Base-by-base conservation (phyloP, 768 basidiomycete species). In the Tylopilus rubrobrunneus region DNA sequence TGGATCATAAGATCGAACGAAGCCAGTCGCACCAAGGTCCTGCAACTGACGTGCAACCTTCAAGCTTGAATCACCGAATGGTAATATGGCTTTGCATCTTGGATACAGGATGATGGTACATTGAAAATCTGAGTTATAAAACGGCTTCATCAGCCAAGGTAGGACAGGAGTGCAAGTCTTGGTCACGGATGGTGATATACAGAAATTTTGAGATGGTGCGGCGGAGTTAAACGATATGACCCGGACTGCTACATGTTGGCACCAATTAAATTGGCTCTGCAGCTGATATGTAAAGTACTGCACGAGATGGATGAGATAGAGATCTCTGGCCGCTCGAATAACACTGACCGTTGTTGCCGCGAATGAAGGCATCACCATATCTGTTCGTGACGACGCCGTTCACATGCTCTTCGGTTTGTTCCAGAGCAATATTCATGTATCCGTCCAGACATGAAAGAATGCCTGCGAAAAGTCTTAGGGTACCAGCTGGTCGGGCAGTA, bases 361-460 rank as follows among this genome's bases (percentile, higher is more conserved):
- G 77, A 56, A 99, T 90, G 72, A 98, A 99, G 25, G 94, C 88
- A 71, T 99, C 95, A 2, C 96, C 94, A 62, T 96, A 98, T 55
- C 78, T 80, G 66, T 95, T 96, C 33, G 90, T 95, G 45, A 89
- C 79, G n/a, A 72, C 63, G 4, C 94, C 94, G 57, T 89, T 86
- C 10, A 95, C 91, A 69, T 94, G 85, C 72, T 99, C 97, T 72
- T 97, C 93, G 4, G 95, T 97, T 70, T 97, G 91, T 72, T 99
- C 97, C 34, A 98, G 74, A 14, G 93, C 97, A 47, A 98, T 96
- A 73, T 98, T 98, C 97, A 99, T 98, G 71, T 97, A 98, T 0
- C 95, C 95, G 71, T 98, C 97, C 23, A 98, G 79, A 65, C 97
- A 98, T 4, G 93, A 95, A 14, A 99, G 74, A 4, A 94, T 79